phyloP scores from a whole-genome alignment of 441 rosid genomes.

The Cnidoscolus chayamansa region DNA sequence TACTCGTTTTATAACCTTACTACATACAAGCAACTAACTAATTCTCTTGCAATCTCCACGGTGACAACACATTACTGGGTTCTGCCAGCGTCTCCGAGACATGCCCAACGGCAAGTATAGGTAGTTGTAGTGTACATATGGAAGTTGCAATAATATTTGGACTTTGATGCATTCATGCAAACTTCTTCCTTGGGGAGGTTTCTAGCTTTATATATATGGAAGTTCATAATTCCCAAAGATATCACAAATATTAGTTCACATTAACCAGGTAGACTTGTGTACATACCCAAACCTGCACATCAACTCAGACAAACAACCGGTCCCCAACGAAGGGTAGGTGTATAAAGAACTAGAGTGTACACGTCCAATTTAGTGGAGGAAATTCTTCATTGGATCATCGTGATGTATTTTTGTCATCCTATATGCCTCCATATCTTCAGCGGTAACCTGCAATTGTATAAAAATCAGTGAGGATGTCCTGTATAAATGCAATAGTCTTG shows the following conservation, averaged over 20 bases:
- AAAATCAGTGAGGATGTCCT: neutral
- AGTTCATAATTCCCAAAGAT: neutral
- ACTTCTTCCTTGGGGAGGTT: too few relatives aligned
- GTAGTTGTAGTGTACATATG: too few relatives aligned
- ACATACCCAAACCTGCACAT: neutral
- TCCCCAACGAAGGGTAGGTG: neutral
- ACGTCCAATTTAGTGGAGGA: constrained; percentile 29
- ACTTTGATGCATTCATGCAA: too few relatives aligned
- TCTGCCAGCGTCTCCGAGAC: too few relatives aligned
- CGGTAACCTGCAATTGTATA: constrained; percentile 51
- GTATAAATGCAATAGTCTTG: neutral
- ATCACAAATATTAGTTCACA: neutral
- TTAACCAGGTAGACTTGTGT: neutral
- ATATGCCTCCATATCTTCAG: constrained; percentile 90
- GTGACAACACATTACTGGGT: too few relatives aligned
- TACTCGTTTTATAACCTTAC: too few relatives aligned
- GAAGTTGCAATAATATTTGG: too few relatives aligned
- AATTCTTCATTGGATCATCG: constrained; percentile 83
- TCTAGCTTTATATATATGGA: neutral
- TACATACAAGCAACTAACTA: too few relatives aligned
- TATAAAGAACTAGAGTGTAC: neutral
- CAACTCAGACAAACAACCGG: neutral
- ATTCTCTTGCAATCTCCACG: too few relatives aligned
- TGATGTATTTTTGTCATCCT: constrained; percentile 74
- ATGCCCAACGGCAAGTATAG: too few relatives aligned